Conservation (phyloP, 208 protist species). For the Wallacemonas sp. region DNA sequence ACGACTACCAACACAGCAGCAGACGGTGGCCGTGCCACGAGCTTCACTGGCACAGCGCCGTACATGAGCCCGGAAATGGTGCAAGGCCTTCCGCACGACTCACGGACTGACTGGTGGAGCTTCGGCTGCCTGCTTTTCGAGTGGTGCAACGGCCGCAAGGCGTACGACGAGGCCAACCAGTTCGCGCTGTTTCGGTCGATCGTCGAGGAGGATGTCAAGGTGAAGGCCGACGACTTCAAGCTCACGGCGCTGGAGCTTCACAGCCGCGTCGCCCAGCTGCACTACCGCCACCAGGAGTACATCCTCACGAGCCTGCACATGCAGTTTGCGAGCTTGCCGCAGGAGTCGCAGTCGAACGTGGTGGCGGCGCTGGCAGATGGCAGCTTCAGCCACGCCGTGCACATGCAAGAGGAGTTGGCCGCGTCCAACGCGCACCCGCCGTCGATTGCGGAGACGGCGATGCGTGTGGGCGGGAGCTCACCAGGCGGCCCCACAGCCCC, state of each 20-base stretch:
- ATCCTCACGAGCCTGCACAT: conserved; percentile 8
- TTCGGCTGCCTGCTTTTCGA: conserved; percentile 95
- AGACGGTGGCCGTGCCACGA: conserved; percentile 38
- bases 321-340: conserved; percentile 4
- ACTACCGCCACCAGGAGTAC: conserved; percentile 52
- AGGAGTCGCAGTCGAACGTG: conserved; percentile 11
- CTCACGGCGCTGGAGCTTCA: conserved; percentile 75
- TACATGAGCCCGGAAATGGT: conserved; percentile 96
- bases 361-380: conserved; percentile 7
- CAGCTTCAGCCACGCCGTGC: conserved; percentile 4
- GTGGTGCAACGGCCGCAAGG: conserved; percentile 90
- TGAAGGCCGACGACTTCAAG: conserved; percentile 62
- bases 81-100: conserved; percentile 80
- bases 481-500: no score
- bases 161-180: conserved; percentile 71
- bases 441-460: neutral
- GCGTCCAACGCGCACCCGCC: neutral
- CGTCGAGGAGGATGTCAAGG: conserved; percentile 68
- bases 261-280: conserved; percentile 62
- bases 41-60: conserved; percentile 94
- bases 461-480: neutral
- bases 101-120: conserved; percentile 95
- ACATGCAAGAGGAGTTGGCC: neutral
- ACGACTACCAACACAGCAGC: neutral
- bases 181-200: conserved; percentile 71